Percentiles rank a stretch among this genome's conserved stretches.
Evolutionary conservation across 768 basidiomycete genomes (phyloP).

Genomic region (Mycena kentingensis): DNA sequence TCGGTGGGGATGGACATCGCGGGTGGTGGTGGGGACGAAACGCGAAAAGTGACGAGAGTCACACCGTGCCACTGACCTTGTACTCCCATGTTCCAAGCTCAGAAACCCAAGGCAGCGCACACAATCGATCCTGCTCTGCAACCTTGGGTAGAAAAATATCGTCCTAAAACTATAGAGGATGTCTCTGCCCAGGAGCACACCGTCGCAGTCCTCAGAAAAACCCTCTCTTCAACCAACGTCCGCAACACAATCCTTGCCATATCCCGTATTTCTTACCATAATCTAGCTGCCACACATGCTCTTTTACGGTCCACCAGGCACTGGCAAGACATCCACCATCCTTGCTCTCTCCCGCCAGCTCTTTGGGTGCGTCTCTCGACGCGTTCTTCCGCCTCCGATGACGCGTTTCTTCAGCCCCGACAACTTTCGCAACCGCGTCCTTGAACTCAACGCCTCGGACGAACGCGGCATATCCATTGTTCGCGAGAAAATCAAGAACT

Average conservation of each 20-base stretch:
- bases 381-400: slow-evolving; percentile 2
- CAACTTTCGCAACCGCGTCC: slow-evolving; percentile 87
- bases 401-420: slow-evolving; percentile 65
- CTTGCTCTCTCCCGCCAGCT: slow-evolving; percentile 91
- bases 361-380: slow-evolving; percentile 72
- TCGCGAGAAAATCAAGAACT: slow-evolving; percentile 97
- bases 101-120: slow-evolving; percentile 40
- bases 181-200: slow-evolving; percentile 98
- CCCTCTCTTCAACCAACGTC: slow-evolving; percentile 91
- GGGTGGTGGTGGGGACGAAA: background rate
- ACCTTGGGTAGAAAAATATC: slow-evolving; percentile 99
- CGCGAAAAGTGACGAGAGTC: background rate
- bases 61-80: slow-evolving; percentile 3
- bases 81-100: slow-evolving; percentile 46
- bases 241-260: slow-evolving; percentile 1
- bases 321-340: slow-evolving; percentile 98
- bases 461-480: slow-evolving; percentile 97
- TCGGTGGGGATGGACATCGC: background rate
- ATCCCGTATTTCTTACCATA: background rate
- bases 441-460: slow-evolving; percentile 98
- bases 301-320: slow-evolving; percentile 98
- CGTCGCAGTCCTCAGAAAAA: slow-evolving; percentile 87
- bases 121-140: slow-evolving; percentile 60
- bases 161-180: slow-evolving; percentile 97
- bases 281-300: slow-evolving; percentile 97